Conservation (phyloP, 2,329 filamentous ascomycete genomes). For the Boeremia lycopersici region DNA sequence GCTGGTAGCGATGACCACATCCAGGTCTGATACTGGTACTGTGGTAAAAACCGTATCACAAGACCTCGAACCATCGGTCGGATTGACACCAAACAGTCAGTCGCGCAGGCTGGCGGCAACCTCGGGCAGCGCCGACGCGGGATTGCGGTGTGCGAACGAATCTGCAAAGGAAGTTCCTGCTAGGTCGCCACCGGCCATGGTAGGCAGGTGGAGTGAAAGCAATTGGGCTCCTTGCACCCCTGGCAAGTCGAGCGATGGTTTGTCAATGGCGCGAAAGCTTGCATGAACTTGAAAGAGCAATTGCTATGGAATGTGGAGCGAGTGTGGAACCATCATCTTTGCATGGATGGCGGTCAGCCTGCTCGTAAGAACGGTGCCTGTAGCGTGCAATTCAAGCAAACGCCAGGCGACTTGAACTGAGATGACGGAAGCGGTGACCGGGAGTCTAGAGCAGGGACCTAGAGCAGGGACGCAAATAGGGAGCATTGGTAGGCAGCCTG, state of each 20-base stretch:
- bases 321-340: conserved; percentile 29
- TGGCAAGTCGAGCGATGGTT: conserved; percentile 20
- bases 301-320: conserved; percentile 34
- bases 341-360: conserved; percentile 34
- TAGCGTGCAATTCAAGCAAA: conserved; percentile 12
- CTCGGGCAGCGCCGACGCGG: conserved; percentile 26
- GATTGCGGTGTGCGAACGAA: conserved; percentile 15
- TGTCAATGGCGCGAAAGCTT: conserved; percentile 15
- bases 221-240: conserved; percentile 21
- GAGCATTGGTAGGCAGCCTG: conserved; percentile 20
- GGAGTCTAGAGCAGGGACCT: conserved; percentile 9
- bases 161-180: conserved; percentile 22
- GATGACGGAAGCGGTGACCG: conserved; percentile 33
- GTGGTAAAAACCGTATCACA: conserved; percentile 36
- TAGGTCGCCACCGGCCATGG: conserved; percentile 18
- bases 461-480: conserved; percentile 7
- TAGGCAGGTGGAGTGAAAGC: conserved; percentile 24
- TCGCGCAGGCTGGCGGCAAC: conserved; percentile 28
- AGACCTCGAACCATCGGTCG: conserved; percentile 31
- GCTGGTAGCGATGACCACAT: conserved; percentile 33
- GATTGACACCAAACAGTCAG: conserved; percentile 17
- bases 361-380: conserved; percentile 16
- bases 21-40: conserved; percentile 18
- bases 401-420: conserved; percentile 10
- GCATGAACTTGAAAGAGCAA: conserved; percentile 19